Percentiles rank a stretch among this genome's conserved stretches.
These are phyloP conservation scores for Magnaporthales sp. DNA, from an alignment of 2,329 filamentous ascomycete species.

Conservation along the genomic window DNA sequence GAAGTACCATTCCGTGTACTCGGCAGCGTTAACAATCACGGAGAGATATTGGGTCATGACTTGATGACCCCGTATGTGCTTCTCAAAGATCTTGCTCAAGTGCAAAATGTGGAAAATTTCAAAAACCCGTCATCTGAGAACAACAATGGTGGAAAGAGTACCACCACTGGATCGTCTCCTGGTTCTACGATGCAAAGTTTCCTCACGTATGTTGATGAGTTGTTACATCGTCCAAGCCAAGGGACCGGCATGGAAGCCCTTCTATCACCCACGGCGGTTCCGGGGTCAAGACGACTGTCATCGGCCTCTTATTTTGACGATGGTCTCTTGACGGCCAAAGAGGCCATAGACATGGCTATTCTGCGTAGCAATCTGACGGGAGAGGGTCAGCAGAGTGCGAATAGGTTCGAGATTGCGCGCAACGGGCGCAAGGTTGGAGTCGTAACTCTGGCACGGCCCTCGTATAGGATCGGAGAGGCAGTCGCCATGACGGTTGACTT, in stretches of 20 bases:
- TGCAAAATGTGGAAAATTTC: constrained; percentile 40
- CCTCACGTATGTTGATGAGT: constrained; percentile 66
- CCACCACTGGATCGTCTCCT: constrained; percentile 14
- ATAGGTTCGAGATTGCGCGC: constrained; percentile 89
- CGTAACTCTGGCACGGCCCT: constrained; percentile 77
- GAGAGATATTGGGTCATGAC: constrained; percentile 86
- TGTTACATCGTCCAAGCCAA: constrained; percentile 23
- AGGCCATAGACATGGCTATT: constrained; percentile 86
- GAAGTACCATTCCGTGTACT: constrained; percentile 89
- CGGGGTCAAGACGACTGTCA: constrained; percentile 42
- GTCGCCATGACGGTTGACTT: constrained; percentile 84
- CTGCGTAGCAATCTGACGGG: constrained; percentile 66
- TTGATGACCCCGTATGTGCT: constrained; percentile 91
- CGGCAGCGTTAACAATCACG: constrained; percentile 82
- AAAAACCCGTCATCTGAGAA: background rate
- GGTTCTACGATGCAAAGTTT: constrained; percentile 54
- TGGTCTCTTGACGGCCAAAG: constrained; percentile 54
- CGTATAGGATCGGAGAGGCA: constrained; percentile 82
- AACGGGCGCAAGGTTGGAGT: constrained; percentile 88
- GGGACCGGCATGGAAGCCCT: constrained; percentile 47
- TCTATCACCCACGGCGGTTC: constrained; percentile 58
- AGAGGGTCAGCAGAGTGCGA: constrained; percentile 69
- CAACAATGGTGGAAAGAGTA: constrained; percentile 4
- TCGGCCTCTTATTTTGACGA: constrained; percentile 14
- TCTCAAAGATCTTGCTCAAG: constrained; percentile 70